phyloP scores from a whole-genome alignment of 2,329 filamentous ascomycete genomes.

The Botrytis fragariae region DNA sequence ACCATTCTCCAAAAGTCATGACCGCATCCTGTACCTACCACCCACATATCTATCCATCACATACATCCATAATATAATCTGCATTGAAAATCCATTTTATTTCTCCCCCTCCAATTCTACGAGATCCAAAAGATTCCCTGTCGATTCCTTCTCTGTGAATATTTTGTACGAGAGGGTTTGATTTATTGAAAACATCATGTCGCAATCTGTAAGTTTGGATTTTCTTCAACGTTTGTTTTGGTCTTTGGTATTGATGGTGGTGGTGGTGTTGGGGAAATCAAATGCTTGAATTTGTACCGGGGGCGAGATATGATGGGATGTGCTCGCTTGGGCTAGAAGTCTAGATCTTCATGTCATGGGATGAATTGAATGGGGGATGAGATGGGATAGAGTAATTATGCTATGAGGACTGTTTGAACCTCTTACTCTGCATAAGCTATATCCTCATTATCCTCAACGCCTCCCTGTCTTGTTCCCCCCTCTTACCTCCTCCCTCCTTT shows the following conservation, averaged over 20 bases:
- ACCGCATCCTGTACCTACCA: slow-evolving; percentile 12
- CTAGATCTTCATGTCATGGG: not conserved
- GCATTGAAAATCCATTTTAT: slow-evolving; percentile 12
- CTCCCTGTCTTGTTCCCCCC: not conserved
- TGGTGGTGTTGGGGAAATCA: not conserved
- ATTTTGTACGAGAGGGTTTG: not conserved
- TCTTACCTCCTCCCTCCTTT: not conserved
- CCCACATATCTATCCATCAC: not conserved
- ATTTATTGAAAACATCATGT: slow-evolving; percentile 27
- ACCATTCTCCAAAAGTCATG: slow-evolving; percentile 1
- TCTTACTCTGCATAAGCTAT: too few species aligned
- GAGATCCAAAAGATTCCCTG: not conserved
- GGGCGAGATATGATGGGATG: not conserved
- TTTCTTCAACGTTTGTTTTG: not conserved
- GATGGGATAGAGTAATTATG: not conserved
- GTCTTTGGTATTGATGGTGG: not conserved
- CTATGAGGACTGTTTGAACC: not conserved
- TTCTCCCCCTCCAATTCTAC: not conserved
- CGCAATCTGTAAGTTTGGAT: slow-evolving; percentile 34
- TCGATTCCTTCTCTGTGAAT: not conserved
- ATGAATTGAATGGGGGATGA: not conserved
- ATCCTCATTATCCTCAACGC: not conserved
- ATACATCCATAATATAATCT: not conserved
- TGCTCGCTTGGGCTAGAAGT: not conserved
- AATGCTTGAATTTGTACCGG: not conserved